Evolutionary conservation across 257 asterid genomes (phyloP), one percentile per base, ranked within the genome.

Genomic region (Solanum clarkiae): DNA sequence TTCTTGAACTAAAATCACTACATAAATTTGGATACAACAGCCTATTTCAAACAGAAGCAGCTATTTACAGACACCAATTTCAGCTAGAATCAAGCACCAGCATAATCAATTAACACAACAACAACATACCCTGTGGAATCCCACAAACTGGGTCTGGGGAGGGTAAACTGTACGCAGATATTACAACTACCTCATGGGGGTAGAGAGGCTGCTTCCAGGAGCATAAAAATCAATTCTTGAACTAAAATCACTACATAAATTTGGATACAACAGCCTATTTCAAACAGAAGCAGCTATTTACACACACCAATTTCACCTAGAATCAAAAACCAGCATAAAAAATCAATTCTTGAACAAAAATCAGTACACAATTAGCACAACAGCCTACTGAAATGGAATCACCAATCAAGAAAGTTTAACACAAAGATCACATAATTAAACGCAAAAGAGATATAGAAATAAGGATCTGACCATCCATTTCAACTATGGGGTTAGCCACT

Each of bases 401-500:
- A 36, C 6, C 42, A 4, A 36, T 4, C 42, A 82, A 69, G 10
- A 63, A 36, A 86, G 22, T 40, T 20, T 0, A n/a, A 16, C 3
- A 55, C 42, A 83, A 68, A 62, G 44, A 26, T 71, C 80, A 47
- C 51, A 47, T 36, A 85, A 74, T 14, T 6, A 62, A 62, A 72
- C 22, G 53, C 16, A 14, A 60, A 80, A 57, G 84, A 40, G 24
- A 53, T 14, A 66, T 55, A 17, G 11, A 55, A 42, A 66, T 24
- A 79, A 89, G 82, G 90, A 91, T 92, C 98, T 93, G 57, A 94
- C 99, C 99, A 84, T 96, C 99, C 98, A 96, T 96, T 92, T 96
- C 99, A 22, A 96, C 99, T 91, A 96, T 93, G 94, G 98, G 98
- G 87, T 92, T 96, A 90, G 91, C 92, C 87, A 96, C 98, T 92